Evolutionary conservation across 1,139 yeast species (phyloP).

Genomic region (Eremothecium cymbalariae): DNA sequence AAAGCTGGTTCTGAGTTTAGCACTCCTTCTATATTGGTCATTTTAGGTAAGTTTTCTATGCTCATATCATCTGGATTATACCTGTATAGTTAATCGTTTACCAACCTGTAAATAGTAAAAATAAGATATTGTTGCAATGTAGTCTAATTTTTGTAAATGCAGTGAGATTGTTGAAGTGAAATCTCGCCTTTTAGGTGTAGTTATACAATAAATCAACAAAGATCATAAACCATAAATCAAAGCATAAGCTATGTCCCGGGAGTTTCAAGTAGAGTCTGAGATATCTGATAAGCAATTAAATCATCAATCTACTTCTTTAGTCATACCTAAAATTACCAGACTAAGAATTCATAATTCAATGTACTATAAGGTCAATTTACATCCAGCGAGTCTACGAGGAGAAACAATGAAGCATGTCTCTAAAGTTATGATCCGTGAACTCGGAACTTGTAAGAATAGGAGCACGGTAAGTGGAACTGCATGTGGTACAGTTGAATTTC

Average conservation of each 20-base stretch:
- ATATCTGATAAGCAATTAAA: slow-evolving; percentile 27
- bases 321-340: slow-evolving; percentile 29
- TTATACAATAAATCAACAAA: no score
- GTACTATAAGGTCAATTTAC: slow-evolving; percentile 27
- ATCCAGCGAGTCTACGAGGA: slow-evolving; percentile 23
- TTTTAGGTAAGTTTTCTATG: slow-evolving; percentile 1
- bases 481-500: slow-evolving; percentile 30
- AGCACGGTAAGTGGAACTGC: slow-evolving; percentile 16
- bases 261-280: slow-evolving; percentile 26
- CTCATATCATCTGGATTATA: no score
- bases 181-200: no score
- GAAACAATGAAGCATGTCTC: slow-evolving; percentile 21
- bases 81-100: no score
- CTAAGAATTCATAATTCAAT: slow-evolving; percentile 26
- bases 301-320: slow-evolving; percentile 30
- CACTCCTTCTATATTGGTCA: background rate
- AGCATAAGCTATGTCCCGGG: slow-evolving; percentile 27
- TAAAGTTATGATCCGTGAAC: slow-evolving; percentile 21
- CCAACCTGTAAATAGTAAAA: no score
- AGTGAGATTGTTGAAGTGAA: no score
- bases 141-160: no score
- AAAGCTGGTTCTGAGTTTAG: slow-evolving; percentile 38
- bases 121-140: no score
- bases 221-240: no score
- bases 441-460: slow-evolving; percentile 20